These are phyloP conservation scores for Aspergillus fijiensis DNA, from an alignment of 2,329 filamentous ascomycete genomes.

Conservation along the genomic window DNA sequence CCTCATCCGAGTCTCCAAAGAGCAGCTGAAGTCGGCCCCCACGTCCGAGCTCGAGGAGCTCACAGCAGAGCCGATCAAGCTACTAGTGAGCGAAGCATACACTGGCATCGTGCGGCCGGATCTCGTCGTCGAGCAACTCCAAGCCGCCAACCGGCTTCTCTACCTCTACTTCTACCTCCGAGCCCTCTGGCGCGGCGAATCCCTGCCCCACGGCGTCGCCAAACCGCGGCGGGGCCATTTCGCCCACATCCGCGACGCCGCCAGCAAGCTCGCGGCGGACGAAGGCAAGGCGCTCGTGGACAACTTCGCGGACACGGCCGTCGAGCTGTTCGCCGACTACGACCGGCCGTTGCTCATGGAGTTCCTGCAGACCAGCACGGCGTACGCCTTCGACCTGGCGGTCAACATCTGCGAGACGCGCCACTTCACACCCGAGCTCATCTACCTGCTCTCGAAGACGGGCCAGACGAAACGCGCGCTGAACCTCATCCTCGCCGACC, in stretches of 20 bases:
- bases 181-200: slow-evolving; percentile 77
- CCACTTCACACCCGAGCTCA: slow-evolving; percentile 86
- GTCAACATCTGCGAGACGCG: slow-evolving; percentile 74
- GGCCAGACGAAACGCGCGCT: slow-evolving; percentile 90
- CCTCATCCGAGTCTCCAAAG: slow-evolving; percentile 75
- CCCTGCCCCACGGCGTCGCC: slow-evolving; percentile 45
- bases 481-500: slow-evolving; percentile 88
- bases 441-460: slow-evolving; percentile 92
- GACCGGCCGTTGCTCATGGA: slow-evolving; percentile 79
- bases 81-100: slow-evolving; percentile 88
- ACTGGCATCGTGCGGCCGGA: slow-evolving; percentile 79
- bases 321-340: slow-evolving; percentile 82
- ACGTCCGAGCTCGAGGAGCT: slow-evolving; percentile 72
- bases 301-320: slow-evolving; percentile 80
- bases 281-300: slow-evolving; percentile 72
- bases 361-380: slow-evolving; percentile 79
- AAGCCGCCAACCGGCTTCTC: slow-evolving; percentile 63
- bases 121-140: slow-evolving; percentile 75
- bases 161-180: slow-evolving; percentile 93
- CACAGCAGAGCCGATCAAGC: slow-evolving; percentile 76
- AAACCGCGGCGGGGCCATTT: slow-evolving; percentile 38
- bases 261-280: slow-evolving; percentile 50
- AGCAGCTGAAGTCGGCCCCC: slow-evolving; percentile 64
- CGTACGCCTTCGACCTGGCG: slow-evolving; percentile 77
- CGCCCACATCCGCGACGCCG: slow-evolving; percentile 41